phyloP scores from a whole-genome alignment of 495 filamentous ascomycete genomes.

The Cladorrhinum samala region DNA sequence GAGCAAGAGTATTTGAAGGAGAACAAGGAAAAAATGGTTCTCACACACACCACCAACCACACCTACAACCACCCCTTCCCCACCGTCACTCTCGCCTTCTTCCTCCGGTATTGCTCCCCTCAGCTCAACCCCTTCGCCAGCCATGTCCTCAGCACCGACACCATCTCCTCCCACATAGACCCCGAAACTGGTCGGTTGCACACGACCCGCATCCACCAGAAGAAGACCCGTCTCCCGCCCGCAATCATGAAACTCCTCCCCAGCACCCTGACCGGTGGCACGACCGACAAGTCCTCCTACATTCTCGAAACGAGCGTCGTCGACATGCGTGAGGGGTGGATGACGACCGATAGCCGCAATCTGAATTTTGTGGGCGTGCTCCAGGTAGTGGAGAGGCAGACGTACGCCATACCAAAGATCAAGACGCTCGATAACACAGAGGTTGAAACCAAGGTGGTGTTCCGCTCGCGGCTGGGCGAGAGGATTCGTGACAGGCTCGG shows the following conservation, averaged over 20 bases:
- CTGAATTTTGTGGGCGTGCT: slow-evolving; percentile 89
- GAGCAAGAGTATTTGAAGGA: no score
- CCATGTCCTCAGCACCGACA: slow-evolving; percentile 95
- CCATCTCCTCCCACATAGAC: slow-evolving; percentile 82
- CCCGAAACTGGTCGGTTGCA: slow-evolving; percentile 70
- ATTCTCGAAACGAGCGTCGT: slow-evolving; percentile 89
- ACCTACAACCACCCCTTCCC: slow-evolving; percentile 90
- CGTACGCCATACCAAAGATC: slow-evolving; percentile 52
- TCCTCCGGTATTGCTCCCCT: slow-evolving; percentile 83
- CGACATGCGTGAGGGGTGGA: slow-evolving; percentile 83
- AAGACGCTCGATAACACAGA: slow-evolving; percentile 56
- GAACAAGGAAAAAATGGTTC: slow-evolving; percentile 36
- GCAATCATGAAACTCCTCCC: slow-evolving; percentile 78
- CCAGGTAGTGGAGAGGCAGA: slow-evolving; percentile 84
- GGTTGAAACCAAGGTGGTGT: slow-evolving; percentile 78
- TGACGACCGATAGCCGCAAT: slow-evolving; percentile 76
- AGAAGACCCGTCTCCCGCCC: slow-evolving; percentile 83
- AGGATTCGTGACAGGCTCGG: slow-evolving; percentile 52
- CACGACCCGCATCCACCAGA: slow-evolving; percentile 86
- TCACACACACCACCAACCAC: slow-evolving; percentile 69
- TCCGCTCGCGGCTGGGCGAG: slow-evolving; percentile 74
- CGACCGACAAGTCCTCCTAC: slow-evolving; percentile 71
- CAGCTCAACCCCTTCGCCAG: slow-evolving; percentile 80
- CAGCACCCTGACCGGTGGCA: slow-evolving; percentile 58
- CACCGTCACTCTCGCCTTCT: slow-evolving; percentile 91